These are phyloP conservation scores for Cyanidium caldarium DNA, from an alignment of 23 red algal species.

Conservation along the genomic window DNA sequence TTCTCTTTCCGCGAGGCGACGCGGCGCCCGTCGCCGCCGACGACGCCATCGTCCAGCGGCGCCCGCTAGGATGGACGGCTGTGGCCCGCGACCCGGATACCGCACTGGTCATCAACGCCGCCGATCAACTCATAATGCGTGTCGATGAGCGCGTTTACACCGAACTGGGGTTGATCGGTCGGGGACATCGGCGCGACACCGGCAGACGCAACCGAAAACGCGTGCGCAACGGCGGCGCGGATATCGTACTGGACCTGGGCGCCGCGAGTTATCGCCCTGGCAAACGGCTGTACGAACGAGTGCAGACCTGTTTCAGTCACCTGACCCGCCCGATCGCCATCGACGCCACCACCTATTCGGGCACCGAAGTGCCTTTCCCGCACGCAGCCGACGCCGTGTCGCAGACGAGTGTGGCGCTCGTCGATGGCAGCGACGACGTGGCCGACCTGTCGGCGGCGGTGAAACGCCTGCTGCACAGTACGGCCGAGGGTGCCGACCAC, in stretches of 20 bases:
- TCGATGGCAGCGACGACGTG: too few relatives aligned
- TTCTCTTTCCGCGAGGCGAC: too few relatives aligned
- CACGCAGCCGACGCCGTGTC: background rate
- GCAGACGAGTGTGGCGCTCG: too few relatives aligned
- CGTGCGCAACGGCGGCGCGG: background rate
- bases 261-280: background rate
- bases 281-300: background rate
- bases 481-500: too few relatives aligned
- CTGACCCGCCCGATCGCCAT: background rate
- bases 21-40: too few relatives aligned
- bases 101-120: too few relatives aligned
- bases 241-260: background rate
- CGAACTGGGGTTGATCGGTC: background rate
- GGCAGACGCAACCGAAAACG: background rate
- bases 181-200: background rate
- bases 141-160: background rate
- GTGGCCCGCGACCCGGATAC: too few relatives aligned
- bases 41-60: too few relatives aligned
- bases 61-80: too few relatives aligned
- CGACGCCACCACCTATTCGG: background rate
- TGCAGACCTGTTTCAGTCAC: background rate
- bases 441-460: too few relatives aligned
- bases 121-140: background rate
- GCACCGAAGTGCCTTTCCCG: background rate
- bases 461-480: too few relatives aligned